phyloP scores from a whole-genome alignment of 2,329 filamentous ascomycete species.

The Colletotrichum destructivum region DNA sequence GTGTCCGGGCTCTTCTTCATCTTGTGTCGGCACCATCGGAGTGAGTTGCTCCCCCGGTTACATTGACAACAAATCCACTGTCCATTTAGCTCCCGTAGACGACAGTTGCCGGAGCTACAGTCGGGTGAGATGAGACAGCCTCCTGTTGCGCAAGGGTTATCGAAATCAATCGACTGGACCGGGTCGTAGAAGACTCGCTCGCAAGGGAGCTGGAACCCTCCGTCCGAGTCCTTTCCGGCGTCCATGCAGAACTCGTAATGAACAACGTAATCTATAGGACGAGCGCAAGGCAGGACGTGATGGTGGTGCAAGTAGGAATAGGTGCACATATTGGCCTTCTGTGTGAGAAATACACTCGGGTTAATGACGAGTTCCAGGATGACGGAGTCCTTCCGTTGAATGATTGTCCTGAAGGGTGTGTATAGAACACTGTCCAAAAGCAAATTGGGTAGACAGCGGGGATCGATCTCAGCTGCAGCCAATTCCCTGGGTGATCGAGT shows the following conservation, averaged over 20 bases:
- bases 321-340: conserved; percentile 57
- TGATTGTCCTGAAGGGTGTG: not conserved
- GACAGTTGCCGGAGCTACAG: conserved; percentile 65
- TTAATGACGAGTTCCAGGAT: not conserved
- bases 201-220: conserved; percentile 45
- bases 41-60: conserved; percentile 60
- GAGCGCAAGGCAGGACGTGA: conserved; percentile 60
- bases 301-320: conserved; percentile 68
- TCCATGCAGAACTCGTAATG: conserved; percentile 62
- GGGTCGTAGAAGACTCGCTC: conserved; percentile 49
- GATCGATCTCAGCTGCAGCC: not conserved
- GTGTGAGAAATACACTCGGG: not conserved
- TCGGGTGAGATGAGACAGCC: conserved; percentile 61
- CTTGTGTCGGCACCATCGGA: conserved; percentile 61
- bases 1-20: conserved; percentile 64
- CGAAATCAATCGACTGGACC: conserved; percentile 53
- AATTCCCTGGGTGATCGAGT: not conserved
- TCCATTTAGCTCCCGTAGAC: conserved; percentile 63
- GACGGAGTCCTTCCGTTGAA: not conserved
- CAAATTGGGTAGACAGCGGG: not conserved
- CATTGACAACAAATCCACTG: conserved; percentile 68
- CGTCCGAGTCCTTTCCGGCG: conserved; percentile 51
- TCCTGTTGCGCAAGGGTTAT: conserved; percentile 61
- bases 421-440: not conserved
- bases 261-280: conserved; percentile 56